Conservation (phyloP, 2,329 filamentous ascomycete species). For the Sarocladium kiliense region DNA sequence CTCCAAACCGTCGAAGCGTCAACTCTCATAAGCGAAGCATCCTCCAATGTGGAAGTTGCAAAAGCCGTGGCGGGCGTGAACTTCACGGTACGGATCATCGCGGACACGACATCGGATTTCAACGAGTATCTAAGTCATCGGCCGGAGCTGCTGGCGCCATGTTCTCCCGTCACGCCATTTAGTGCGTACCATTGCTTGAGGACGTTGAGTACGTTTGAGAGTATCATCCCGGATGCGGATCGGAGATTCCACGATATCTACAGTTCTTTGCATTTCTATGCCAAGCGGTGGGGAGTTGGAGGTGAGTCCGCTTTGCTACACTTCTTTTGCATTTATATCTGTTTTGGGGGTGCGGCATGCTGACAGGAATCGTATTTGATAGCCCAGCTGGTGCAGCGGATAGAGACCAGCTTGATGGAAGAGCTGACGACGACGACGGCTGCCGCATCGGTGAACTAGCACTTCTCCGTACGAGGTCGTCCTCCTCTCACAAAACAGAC, state of each 20-base stretch:
- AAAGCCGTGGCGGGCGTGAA: slow-evolving; percentile 31
- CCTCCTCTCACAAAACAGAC: too few species aligned
- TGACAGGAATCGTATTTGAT: too few species aligned
- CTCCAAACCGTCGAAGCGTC: slow-evolving; percentile 13
- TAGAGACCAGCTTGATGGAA: slow-evolving; percentile 21
- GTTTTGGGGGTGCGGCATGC: too few species aligned
- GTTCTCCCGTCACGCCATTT: slow-evolving; percentile 26
- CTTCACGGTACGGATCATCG: slow-evolving; percentile 30
- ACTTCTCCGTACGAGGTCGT: too few species aligned
- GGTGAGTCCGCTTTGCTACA: slow-evolving; percentile 21
- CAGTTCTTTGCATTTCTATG: slow-evolving; percentile 27
- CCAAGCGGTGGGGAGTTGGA: slow-evolving; percentile 28
- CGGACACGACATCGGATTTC: slow-evolving; percentile 29
- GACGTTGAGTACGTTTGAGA: slow-evolving; percentile 26
- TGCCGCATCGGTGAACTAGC: not conserved
- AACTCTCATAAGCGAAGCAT: slow-evolving; percentile 17
- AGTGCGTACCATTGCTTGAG: slow-evolving; percentile 28
- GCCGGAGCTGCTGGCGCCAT: slow-evolving; percentile 25
- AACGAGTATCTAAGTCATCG: slow-evolving; percentile 26
- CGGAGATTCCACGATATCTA: slow-evolving; percentile 27
- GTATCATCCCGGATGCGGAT: slow-evolving; percentile 25
- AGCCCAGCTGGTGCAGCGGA: slow-evolving; percentile 23
- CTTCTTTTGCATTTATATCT: not conserved
- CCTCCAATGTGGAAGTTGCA: slow-evolving; percentile 23
- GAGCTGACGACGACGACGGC: slow-evolving; percentile 12